Conservation (phyloP, 2,329 filamentous ascomycete species). For the Fusarium sp. region DNA sequence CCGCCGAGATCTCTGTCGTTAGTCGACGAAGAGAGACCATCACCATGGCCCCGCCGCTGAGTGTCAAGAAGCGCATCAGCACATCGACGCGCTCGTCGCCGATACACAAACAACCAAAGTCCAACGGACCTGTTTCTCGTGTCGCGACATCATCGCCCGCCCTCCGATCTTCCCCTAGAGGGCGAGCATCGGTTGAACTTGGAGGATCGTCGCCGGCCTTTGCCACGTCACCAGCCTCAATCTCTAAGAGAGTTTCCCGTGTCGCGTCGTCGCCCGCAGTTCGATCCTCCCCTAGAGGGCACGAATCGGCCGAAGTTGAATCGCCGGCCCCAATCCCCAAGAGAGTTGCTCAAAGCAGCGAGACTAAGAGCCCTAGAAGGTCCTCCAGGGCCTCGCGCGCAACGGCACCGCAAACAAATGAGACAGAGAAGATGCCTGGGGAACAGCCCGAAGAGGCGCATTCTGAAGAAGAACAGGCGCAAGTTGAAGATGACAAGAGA, state of each 20-base stretch:
- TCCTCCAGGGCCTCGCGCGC: not conserved
- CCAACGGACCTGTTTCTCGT: not conserved
- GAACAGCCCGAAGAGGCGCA: not conserved
- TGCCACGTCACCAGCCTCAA: too few relatives aligned
- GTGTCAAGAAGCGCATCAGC: not conserved
- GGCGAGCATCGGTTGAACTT: not conserved
- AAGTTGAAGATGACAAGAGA: not conserved
- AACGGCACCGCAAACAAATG: not conserved
- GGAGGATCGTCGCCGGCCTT: not conserved
- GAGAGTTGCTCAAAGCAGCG: not conserved
- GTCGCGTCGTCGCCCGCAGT: not conserved
- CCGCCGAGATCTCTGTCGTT: conserved; percentile 1
- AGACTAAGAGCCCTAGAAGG: not conserved
- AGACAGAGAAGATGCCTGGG: not conserved
- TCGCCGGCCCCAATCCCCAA: not conserved
- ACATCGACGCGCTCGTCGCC: not conserved
- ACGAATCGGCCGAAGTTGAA: not conserved
- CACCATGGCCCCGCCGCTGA: conserved; percentile 6
- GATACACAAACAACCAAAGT: not conserved
- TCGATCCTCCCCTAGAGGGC: conserved; percentile 2
- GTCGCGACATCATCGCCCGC: not conserved
- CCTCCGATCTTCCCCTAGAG: not conserved
- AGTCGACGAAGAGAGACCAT: conserved; percentile 6
- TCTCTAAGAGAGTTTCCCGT: not conserved
- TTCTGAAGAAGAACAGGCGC: not conserved